Conservation (phyloP, 1,284 basidiomycete species). For the Inonotus hispidus region DNA sequence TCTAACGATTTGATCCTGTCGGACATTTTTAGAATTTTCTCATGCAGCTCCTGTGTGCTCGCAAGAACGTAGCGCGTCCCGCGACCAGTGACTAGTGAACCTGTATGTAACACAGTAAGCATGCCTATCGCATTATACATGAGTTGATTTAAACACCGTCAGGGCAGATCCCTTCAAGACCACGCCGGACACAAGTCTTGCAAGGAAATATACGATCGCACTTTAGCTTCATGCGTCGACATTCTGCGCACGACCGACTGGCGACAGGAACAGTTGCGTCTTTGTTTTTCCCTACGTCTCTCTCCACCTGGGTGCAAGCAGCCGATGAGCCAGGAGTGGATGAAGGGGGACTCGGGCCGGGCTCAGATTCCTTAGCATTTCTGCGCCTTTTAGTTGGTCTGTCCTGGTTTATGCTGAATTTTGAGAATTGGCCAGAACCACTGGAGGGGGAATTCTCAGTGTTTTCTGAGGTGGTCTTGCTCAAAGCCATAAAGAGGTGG, state of each 20-base stretch:
- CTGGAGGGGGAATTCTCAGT: not conserved
- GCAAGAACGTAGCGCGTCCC: conserved; percentile 20
- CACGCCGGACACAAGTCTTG: conserved; percentile 9
- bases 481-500: not conserved
- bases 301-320: not conserved
- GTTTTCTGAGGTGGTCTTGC: not conserved
- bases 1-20: conserved; percentile 14
- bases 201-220: conserved; percentile 11
- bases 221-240: conserved; percentile 11
- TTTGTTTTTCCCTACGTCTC: not conserved
- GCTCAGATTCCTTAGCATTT: not conserved
- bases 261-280: not conserved
- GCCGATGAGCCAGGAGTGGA: not conserved
- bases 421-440: not conserved
- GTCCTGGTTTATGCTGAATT: not conserved
- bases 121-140: not conserved
- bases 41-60: conserved; percentile 23
- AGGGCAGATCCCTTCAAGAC: conserved; percentile 9
- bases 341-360: not conserved
- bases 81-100: not conserved
- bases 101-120: not conserved
- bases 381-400: conserved; percentile 1
- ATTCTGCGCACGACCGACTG: conserved; percentile 5
- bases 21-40: conserved; percentile 19
- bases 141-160: conserved; percentile 2